Base-by-base conservation (phyloP, 495 filamentous ascomycete species). In the Aspergillus diversus region DNA sequence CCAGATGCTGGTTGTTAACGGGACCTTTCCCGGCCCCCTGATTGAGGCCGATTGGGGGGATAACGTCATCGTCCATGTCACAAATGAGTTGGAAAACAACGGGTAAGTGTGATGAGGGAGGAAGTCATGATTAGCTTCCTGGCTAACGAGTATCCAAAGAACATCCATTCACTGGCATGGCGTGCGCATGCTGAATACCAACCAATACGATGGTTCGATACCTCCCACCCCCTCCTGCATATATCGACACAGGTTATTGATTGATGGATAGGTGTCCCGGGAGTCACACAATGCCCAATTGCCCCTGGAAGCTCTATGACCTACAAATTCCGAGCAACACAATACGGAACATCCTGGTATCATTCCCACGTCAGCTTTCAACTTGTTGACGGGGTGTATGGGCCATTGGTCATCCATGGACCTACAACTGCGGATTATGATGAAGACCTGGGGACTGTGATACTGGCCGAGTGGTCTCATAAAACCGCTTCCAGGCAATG, bases 1-100 rank as follows among this genome's bases (percentile, higher is more conserved):
- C 33, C 34, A 73, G 9, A 73, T 75, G 1, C 66, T 81, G 16
- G 70, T 71, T 9, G 63, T 81, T 54, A 83, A 83, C 67, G 46
- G 39, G 9, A 32, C n/a, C 7, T 80, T 65, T 77, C 82, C 62
- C 13, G 79, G 74, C 8, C 80, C 79, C 6, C 75, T 70, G 11
- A 73, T 80, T 46, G 64, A 69, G 53, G 52, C 52, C 4, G 12
- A 55, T 12, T 55, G 52, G 52, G 52, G 46, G 17, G 46, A 49
- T 16, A 49, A 49, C 15, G 8, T 49, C 15, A 17, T 49, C 17
- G 17, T 57, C 27, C 55, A 57, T 57, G 46, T 49, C 3, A 49
- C 12, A n/a, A 49, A 17, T 17, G 46, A 12, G 8, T 3, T 49
- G 15, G 4, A 15, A 21, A 15, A 49, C 7, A 49, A 49, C 17